A percentile compares a stretch with the other conserved stretches of the same genome.
phyloP scores from a whole-genome alignment of 108 stramenopile genomes.

The Stephanodiscus minutulus region DNA sequence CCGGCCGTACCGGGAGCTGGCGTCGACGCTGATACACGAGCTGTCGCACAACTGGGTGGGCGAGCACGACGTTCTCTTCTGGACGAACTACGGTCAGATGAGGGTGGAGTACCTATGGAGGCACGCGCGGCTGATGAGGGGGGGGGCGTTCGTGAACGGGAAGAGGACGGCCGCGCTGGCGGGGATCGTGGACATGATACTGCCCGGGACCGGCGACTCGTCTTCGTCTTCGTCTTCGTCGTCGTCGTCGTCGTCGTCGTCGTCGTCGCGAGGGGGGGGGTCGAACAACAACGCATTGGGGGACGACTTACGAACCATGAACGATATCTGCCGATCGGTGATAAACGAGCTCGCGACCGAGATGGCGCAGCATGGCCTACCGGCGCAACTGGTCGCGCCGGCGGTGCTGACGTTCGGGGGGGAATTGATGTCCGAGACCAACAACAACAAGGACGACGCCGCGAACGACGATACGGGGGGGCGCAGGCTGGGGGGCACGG shows the following conservation, averaged over 20 bases:
- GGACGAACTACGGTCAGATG: conserved; percentile 81
- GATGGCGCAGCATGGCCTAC: conserved; percentile 72
- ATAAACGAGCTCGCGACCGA: conserved; percentile 55
- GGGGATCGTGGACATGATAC: conserved; percentile 47
- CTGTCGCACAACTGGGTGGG: conserved; percentile 83
- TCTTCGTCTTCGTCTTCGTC: not conserved
- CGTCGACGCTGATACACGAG: conserved; percentile 75
- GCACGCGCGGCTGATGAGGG: conserved; percentile 44
- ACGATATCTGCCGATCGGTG: conserved; percentile 49
- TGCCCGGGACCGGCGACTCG: not conserved
- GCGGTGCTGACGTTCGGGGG: conserved; percentile 53
- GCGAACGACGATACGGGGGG: conserved; percentile 20
- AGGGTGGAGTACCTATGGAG: conserved; percentile 67
- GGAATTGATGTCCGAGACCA: conserved; percentile 47
- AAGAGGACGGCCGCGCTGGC: conserved; percentile 67
- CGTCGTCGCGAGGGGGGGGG: not conserved
- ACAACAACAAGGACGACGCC: conserved; percentile 10
- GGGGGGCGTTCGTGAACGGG: conserved; percentile 55
- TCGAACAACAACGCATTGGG: conserved; percentile 1
- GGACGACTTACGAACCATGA: conserved; percentile 19
- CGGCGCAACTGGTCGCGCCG: conserved; percentile 52
- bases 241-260: not conserved
- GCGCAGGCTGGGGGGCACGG: conserved; percentile 54
- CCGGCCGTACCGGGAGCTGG: conserved; percentile 66
- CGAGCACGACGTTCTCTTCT: conserved; percentile 78